These are phyloP conservation scores for Coriaria nepalensis DNA, from an alignment of 306 rosid species.

Conservation along the genomic window DNA sequence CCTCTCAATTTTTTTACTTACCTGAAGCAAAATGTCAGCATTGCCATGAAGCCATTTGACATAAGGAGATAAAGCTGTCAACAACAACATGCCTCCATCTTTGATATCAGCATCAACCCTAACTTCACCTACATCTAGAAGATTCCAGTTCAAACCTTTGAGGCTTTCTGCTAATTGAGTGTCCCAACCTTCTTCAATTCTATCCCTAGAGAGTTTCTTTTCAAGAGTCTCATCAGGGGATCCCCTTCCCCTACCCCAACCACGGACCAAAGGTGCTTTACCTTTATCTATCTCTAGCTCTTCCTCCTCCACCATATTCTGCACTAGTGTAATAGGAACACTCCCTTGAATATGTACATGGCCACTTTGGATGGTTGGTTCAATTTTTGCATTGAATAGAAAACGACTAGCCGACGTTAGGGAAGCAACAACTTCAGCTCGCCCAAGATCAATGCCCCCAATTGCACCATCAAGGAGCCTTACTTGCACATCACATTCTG, in stretches of 20 bases:
- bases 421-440: conserved; percentile 89
- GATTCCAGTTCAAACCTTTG: conserved; percentile 67
- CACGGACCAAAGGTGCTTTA: conserved; percentile 40
- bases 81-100: conserved; percentile 96
- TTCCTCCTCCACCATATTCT: conserved; percentile 40
- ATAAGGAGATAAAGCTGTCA: conserved; percentile 80
- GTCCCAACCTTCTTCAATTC: conserved; percentile 72
- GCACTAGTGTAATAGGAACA: conserved; percentile 63
- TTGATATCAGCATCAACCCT: conserved; percentile 77
- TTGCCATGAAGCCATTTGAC: conserved; percentile 91
- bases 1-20: conserved; percentile 20
- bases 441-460: conserved; percentile 83
- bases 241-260: conserved; percentile 51
- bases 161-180: conserved; percentile 69
- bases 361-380: conserved; percentile 72
- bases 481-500: conserved; percentile 92
- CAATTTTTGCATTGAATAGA: conserved; percentile 85
- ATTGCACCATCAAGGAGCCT: conserved; percentile 89
- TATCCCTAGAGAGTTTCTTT: conserved; percentile 43
- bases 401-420: conserved; percentile 71
- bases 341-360: conserved; percentile 85
- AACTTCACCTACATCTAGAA: conserved; percentile 75
- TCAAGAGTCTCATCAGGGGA: conserved; percentile 32
- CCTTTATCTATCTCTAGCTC: conserved; percentile 39
- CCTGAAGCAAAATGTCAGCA: conserved; percentile 83